These are phyloP conservation scores for Karstenula rhodostoma DNA, from an alignment of 2,329 filamentous ascomycete genomes.

Conservation along the genomic window DNA sequence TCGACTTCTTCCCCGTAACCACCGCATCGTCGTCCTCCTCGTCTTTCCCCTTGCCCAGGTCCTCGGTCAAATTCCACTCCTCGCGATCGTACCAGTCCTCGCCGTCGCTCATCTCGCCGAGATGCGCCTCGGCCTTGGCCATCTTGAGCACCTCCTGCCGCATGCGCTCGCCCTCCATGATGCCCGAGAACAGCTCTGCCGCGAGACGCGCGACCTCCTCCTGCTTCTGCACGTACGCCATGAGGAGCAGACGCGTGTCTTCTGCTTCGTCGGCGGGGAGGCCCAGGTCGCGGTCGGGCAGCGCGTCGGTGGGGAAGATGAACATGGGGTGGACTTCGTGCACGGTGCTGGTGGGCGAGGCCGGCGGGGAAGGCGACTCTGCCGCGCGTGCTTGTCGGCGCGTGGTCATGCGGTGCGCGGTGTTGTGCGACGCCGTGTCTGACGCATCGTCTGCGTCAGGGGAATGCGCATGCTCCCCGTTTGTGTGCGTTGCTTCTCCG, in stretches of 20 bases:
- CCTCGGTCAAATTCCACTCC: slow-evolving; percentile 77
- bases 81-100: slow-evolving; percentile 90
- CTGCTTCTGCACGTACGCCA: slow-evolving; percentile 84
- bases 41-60: slow-evolving; percentile 82
- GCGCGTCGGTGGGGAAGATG: slow-evolving; percentile 67
- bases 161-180: slow-evolving; percentile 76
- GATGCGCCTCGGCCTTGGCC: slow-evolving; percentile 80
- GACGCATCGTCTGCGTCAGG: slow-evolving; percentile 48
- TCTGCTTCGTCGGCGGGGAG: slow-evolving; percentile 79
- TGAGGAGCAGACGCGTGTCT: slow-evolving; percentile 75
- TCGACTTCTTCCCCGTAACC: slow-evolving; percentile 57
- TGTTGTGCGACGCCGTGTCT: slow-evolving; percentile 53
- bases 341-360: slow-evolving; percentile 58
- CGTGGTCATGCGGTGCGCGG: slow-evolving; percentile 63
- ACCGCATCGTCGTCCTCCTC: slow-evolving; percentile 76
- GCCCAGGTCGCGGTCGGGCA: slow-evolving; percentile 74
- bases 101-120: slow-evolving; percentile 82
- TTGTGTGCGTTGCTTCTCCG: slow-evolving; percentile 27
- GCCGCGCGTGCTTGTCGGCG: slow-evolving; percentile 60
- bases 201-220: slow-evolving; percentile 81
- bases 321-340: slow-evolving; percentile 79
- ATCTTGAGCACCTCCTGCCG: slow-evolving; percentile 76
- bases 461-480: slow-evolving; percentile 33
- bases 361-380: slow-evolving; percentile 49
- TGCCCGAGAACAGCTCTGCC: slow-evolving; percentile 71